Evolutionary conservation across 2,329 filamentous ascomycete species (phyloP).

Genomic region (Aspergillus candidus): DNA sequence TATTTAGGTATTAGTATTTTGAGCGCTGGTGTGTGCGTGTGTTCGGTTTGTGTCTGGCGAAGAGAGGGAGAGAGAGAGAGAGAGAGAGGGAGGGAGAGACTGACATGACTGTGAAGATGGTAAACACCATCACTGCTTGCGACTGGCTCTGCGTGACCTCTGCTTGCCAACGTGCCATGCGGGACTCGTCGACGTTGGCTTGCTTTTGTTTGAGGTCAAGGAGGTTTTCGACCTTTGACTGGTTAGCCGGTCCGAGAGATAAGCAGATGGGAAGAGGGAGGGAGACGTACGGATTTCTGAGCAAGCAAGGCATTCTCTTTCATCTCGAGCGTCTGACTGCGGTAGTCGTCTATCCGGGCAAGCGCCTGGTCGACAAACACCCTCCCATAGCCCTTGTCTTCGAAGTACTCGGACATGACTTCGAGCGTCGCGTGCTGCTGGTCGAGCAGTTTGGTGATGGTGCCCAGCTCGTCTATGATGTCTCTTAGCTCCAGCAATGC

Average conservation of each 20-base stretch:
- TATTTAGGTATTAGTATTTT: not conserved
- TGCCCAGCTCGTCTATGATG: conserved; percentile 58
- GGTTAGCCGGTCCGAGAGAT: not conserved
- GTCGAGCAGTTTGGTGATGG: conserved; percentile 53
- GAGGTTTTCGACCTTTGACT: conserved; percentile 53
- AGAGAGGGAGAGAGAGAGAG: not conserved
- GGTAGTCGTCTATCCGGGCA: conserved; percentile 50
- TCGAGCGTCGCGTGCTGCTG: conserved; percentile 49
- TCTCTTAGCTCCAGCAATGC: conserved; percentile 58
- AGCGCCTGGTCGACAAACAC: conserved; percentile 51
- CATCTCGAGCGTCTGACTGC: conserved; percentile 52
- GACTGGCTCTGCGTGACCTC: conserved; percentile 59
- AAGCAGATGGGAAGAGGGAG: not conserved
- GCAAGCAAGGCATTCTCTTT: conserved; percentile 52
- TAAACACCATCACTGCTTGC: conserved; percentile 53
- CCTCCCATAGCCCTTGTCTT: conserved; percentile 38
- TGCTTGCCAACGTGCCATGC: conserved; percentile 56
- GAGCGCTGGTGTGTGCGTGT: not conserved
- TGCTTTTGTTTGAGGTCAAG: conserved; percentile 63
- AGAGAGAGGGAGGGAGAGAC: conserved; percentile 1
- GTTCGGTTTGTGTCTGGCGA: not conserved
- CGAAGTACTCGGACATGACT: conserved; percentile 31
- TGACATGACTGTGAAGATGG: conserved; percentile 58
- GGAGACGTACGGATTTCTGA: conserved; percentile 48
- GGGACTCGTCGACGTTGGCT: conserved; percentile 60